These are phyloP conservation scores for Chlamydomonas incerta DNA, from an alignment of 139 green algal genomes.

Conservation along the genomic window DNA sequence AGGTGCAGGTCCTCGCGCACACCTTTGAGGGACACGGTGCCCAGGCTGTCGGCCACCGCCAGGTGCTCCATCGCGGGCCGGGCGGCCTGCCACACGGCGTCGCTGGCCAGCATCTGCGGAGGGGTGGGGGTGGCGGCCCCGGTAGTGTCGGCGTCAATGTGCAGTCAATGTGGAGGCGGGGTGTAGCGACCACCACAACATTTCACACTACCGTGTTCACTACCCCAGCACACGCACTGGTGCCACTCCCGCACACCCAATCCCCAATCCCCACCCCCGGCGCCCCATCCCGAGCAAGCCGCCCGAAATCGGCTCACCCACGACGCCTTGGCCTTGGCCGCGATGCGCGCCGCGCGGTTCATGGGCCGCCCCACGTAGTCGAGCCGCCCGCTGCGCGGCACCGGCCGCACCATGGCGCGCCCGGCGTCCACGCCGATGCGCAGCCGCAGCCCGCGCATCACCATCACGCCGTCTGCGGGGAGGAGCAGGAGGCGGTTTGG, in stretches of 20 bases:
- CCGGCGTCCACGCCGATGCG: neutral
- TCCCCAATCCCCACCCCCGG: too few species aligned
- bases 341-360: constrained; percentile 6
- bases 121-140: neutral
- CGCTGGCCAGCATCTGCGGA: constrained; percentile 22
- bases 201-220: too few species aligned
- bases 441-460: neutral
- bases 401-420: neutral
- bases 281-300: too few species aligned
- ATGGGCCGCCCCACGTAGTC: constrained; percentile 1
- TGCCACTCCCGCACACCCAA: too few species aligned
- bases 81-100: neutral
- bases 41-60: neutral
- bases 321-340: neutral
- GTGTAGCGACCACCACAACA: too few species aligned
- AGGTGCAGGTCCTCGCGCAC: constrained; percentile 24
- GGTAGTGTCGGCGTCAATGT: neutral
- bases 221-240: too few species aligned
- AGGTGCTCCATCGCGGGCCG: neutral
- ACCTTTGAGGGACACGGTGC: neutral
- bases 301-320: neutral
- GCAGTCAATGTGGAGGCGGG: too few species aligned
- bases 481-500: neutral
- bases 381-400: neutral
- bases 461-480: neutral